These are phyloP conservation scores for Pseudogymnoascus sp. DNA, from an alignment of 2,329 filamentous ascomycete species.

Conservation along the genomic window DNA sequence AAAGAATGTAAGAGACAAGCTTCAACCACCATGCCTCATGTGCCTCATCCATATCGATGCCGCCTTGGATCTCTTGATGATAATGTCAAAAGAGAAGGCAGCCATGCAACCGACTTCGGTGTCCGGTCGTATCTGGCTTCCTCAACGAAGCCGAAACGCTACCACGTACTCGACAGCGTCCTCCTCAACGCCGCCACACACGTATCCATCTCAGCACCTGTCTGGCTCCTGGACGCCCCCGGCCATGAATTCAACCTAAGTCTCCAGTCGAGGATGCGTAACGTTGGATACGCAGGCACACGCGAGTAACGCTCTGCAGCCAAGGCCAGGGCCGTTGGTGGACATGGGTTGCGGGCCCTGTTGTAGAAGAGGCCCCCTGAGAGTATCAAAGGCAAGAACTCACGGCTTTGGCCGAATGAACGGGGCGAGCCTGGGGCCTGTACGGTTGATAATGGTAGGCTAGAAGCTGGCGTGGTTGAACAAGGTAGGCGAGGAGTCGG, in stretches of 20 bases:
- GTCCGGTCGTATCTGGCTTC: neutral
- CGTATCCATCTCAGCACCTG: neutral
- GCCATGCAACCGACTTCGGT: neutral
- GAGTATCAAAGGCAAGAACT: neutral
- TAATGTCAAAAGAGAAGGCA: neutral
- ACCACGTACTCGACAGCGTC: neutral
- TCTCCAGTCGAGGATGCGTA: constrained; percentile 1
- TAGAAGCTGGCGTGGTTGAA: neutral
- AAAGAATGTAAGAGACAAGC: neutral
- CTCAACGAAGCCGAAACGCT: neutral
- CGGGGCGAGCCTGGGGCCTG: neutral
- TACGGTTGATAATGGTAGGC: neutral
- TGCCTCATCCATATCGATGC: neutral
- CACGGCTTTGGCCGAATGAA: neutral
- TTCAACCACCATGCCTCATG: neutral
- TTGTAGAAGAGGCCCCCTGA: neutral
- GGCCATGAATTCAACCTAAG: neutral
- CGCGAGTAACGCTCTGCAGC: neutral
- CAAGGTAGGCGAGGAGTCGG: neutral
- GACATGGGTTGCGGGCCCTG: neutral
- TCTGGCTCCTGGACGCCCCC: neutral
- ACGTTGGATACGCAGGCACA: neutral
- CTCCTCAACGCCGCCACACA: neutral
- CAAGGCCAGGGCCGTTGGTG: neutral
- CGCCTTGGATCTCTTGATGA: neutral